Base-by-base conservation (phyloP, 2,329 filamentous ascomycete species). In the Pseudopyricularia cyperi region DNA sequence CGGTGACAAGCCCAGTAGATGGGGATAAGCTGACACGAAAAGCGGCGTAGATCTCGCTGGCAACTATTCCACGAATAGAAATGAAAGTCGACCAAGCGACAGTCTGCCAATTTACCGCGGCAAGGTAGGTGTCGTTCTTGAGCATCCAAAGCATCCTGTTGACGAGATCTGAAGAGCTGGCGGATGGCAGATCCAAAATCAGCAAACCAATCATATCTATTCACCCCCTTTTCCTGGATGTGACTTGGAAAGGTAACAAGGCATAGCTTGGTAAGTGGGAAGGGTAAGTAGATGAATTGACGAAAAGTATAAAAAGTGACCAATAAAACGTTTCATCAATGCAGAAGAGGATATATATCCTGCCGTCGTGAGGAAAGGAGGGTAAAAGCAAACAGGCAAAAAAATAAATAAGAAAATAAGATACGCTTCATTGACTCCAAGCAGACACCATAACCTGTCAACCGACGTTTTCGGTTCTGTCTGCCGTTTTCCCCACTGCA, bases 351-450 rank as follows among this genome's bases (percentile, higher is more conserved):
- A 42, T 19, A 42, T 11, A n/a, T 42, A 15, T 42, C 22, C 22
- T 42, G 37, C 17, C 37, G 22, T 42, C 37, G 22, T 42, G 44
- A 47, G 24, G 28, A 24, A 22, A 47, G 24, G 15, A 32, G 46
- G 15, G 28, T n/a, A 47, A 32, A 17, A 46, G 17, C 2, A 50
- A 28, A 26, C 19, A 19, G n/a, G 24, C 19, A 50, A 42, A 15
- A 39, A 24, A 42, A 34, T 39, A 32, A 50, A 32, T 19, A 17
- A 19, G 19, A 24, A 50, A 50, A 42, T 17, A 30, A 14, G 37
- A 28, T 30, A 50, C 33, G 48, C 48, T 49, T 33, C 47, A 33
- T 49, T 49, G n/a, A 49, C 19, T 34, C 32, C 30, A 35, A 49
- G 11, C 30, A 35, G 19, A n/a, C n/a, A 22, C 19, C 30, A 15